Conservation (phyloP, 768 basidiomycete species). For the Mycena maculata region DNA sequence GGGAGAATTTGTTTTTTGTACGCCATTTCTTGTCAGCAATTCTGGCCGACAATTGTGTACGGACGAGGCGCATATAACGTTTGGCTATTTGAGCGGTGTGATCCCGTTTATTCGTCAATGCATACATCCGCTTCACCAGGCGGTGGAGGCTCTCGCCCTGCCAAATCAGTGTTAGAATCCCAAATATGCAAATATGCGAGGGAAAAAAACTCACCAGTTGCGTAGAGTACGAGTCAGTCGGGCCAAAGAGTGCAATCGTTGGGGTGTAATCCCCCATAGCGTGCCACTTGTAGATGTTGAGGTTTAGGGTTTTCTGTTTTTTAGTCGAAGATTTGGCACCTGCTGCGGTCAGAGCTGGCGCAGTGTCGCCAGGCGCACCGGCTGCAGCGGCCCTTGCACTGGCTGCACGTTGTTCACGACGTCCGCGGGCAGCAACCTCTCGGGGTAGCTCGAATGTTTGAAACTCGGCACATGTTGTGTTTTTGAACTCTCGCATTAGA, state of each 20-base stretch:
- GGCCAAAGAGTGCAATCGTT: no score
- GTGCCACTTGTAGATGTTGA: no score
- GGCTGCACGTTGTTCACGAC: no score
- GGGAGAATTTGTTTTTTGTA: neutral
- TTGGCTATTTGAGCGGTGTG: constrained; percentile 45
- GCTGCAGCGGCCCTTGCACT: constrained; percentile 43
- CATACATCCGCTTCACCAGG: no score
- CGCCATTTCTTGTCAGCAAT: neutral
- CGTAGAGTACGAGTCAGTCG: no score
- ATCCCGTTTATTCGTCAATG: constrained; percentile 51
- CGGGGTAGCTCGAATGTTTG: no score
- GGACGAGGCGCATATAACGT: constrained; percentile 19
- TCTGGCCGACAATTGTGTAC: neutral
- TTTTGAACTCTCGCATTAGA: no score
- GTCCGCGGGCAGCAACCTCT: no score
- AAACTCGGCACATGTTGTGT: no score
- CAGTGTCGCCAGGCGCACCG: neutral
- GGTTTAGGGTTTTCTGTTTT: no score
- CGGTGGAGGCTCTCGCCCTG: no score
- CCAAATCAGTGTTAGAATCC: neutral
- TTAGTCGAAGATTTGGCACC: constrained; percentile 1
- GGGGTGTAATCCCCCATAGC: no score
- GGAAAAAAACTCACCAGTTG: constrained; percentile 32
- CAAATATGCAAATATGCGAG: neutral
- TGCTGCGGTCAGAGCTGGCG: neutral